Conservation (phyloP, 257 asterid species). For the Fraxinus quadrangulata region DNA sequence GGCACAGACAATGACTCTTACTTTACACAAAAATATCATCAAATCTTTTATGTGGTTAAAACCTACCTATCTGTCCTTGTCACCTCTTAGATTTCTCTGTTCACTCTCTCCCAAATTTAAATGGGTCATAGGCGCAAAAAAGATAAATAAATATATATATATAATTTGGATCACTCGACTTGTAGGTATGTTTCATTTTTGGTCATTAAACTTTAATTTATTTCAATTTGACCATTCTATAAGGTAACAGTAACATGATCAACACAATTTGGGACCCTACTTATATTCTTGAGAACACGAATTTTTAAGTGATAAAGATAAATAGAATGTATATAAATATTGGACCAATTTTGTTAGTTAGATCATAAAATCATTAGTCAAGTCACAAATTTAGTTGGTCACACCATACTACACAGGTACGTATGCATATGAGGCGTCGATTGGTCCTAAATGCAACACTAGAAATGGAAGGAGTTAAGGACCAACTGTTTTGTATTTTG, state of each 20-base stretch:
- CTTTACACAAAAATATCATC: conserved; percentile 37
- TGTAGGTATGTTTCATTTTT: background rate
- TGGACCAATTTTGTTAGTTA: background rate
- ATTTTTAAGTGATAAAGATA: background rate
- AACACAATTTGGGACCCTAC: too few relatives aligned
- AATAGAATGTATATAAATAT: too few relatives aligned
- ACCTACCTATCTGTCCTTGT: conserved; percentile 30
- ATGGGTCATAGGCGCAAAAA: background rate
- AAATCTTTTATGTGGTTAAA: conserved; percentile 41
- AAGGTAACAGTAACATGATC: background rate
- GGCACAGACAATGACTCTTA: conserved; percentile 45
- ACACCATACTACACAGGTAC: background rate
- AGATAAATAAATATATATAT: background rate
- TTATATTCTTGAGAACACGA: too few relatives aligned
- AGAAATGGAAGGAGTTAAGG: background rate
- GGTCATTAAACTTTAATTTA: background rate
- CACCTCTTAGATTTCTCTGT: conserved; percentile 25
- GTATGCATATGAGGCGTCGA: too few relatives aligned
- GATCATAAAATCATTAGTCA: background rate
- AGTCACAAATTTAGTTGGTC: background rate
- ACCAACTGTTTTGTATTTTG: too few relatives aligned
- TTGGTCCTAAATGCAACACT: background rate
- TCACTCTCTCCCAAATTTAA: background rate
- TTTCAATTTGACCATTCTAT: background rate
- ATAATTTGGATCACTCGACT: background rate